Evolutionary conservation across 306 rosid genomes (phyloP).

Genomic region (Castanospermum australe): DNA sequence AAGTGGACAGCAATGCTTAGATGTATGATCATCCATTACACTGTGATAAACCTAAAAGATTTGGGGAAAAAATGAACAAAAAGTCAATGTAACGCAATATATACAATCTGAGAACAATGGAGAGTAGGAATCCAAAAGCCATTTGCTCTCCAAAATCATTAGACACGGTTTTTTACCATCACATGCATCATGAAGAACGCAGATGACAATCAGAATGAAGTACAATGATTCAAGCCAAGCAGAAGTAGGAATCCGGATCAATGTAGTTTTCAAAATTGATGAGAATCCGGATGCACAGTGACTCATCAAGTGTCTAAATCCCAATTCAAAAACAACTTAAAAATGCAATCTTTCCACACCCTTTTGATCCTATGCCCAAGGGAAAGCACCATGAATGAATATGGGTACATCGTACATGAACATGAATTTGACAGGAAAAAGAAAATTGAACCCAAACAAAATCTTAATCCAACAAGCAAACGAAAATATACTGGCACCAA

Average conservation of each 20-base stretch:
- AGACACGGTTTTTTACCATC: not conserved
- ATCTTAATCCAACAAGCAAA: constrained; percentile 3
- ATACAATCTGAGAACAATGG: not conserved
- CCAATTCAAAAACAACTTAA: not conserved
- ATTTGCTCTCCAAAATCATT: constrained; percentile 15
- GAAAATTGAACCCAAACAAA: not conserved
- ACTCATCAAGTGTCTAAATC: not conserved
- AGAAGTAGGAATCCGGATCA: not conserved
- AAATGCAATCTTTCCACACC: not conserved
- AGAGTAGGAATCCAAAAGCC: not conserved
- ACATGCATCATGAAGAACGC: constrained; percentile 23
- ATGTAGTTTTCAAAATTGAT: not conserved
- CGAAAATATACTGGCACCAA: not conserved
- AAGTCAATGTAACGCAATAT: not conserved
- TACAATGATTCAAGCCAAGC: constrained; percentile 6
- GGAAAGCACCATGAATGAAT: not conserved
- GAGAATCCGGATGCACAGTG: constrained; percentile 5
- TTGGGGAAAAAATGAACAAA: not conserved
- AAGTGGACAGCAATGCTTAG: not conserved
- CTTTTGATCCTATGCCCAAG: not conserved
- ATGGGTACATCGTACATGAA: not conserved
- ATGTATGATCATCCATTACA: constrained; percentile 3
- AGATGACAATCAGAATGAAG: not conserved
- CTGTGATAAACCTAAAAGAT: not conserved
- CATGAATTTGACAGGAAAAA: not conserved